These are phyloP conservation scores for Coemansia sp. DNA, from an alignment of 192 early-diverging fungal genomes.

Conservation along the genomic window DNA sequence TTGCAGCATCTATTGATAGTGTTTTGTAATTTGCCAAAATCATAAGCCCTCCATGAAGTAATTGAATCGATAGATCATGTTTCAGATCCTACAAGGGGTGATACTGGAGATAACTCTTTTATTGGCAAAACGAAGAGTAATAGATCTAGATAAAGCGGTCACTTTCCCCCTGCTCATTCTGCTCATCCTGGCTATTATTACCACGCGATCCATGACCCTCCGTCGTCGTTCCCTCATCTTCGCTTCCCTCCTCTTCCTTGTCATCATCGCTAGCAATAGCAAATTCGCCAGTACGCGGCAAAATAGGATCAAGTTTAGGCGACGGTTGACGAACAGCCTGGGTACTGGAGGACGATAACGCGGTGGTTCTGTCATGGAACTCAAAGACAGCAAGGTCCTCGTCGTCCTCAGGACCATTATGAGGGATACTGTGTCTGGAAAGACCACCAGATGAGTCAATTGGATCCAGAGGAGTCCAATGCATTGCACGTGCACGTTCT, in stretches of 20 bases:
- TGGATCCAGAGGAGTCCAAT: constrained; percentile 38
- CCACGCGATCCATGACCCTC: constrained; percentile 12
- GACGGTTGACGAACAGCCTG: background rate
- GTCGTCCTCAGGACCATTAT: constrained; percentile 27
- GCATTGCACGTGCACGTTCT: constrained; percentile 37
- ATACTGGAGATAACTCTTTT: too few species aligned
- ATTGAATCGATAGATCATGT: too few species aligned
- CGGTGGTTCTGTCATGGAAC: constrained; percentile 17
- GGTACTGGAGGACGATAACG: constrained; percentile 3
- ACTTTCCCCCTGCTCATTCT: constrained; percentile 16
- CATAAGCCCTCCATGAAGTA: too few species aligned
- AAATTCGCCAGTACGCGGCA: background rate
- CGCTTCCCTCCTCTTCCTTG: constrained; percentile 4
- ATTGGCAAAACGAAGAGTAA: too few species aligned
- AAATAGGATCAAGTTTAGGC: background rate
- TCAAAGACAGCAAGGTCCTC: constrained; percentile 33
- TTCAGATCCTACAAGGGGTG: too few species aligned
- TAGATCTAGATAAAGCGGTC: too few species aligned
- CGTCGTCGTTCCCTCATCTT: constrained; percentile 1
- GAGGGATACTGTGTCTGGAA: background rate
- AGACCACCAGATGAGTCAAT: constrained; percentile 14
- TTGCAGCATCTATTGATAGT: too few species aligned
- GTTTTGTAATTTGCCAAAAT: too few species aligned
- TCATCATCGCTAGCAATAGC: constrained; percentile 3
- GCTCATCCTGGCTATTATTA: constrained; percentile 18